These are phyloP conservation scores for Rutstroemia sp. DNA, from an alignment of 2,329 filamentous ascomycete species.

Conservation along the genomic window DNA sequence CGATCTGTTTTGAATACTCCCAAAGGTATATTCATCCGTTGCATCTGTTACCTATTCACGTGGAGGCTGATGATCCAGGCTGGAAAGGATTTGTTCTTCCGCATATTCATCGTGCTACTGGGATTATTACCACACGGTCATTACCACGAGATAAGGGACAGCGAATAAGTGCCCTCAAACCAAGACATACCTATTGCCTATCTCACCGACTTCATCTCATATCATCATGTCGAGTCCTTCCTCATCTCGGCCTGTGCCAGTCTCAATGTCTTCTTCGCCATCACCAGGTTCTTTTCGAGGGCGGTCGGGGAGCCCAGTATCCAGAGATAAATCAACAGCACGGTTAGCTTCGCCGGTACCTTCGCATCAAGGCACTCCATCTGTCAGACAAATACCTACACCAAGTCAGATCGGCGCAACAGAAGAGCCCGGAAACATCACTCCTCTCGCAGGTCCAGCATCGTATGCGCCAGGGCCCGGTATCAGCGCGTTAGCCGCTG, in stretches of 20 bases:
- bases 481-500: slow-evolving; percentile 80
- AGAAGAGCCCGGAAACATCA: slow-evolving; percentile 36
- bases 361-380: slow-evolving; percentile 38
- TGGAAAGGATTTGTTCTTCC: background rate
- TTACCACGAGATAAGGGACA: slow-evolving; percentile 11
- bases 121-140: slow-evolving; percentile 1
- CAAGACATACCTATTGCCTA: background rate
- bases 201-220: background rate
- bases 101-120: background rate
- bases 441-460: slow-evolving; percentile 46
- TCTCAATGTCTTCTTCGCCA: slow-evolving; percentile 41
- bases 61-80: background rate
- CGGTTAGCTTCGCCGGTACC: slow-evolving; percentile 52
- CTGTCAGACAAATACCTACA: slow-evolving; percentile 42
- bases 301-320: slow-evolving; percentile 32
- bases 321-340: slow-evolving; percentile 51
- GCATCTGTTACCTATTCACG: background rate
- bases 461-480: slow-evolving; percentile 66
- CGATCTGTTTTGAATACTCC: too few relatives aligned
- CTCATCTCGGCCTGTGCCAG: slow-evolving; percentile 31
- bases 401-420: slow-evolving; percentile 34
- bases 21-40: too few relatives aligned
- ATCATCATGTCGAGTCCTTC: slow-evolving; percentile 30
- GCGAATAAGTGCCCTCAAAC: background rate
- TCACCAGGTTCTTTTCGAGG: slow-evolving; percentile 1